Evolutionary conservation across 2,329 filamentous ascomycete species (phyloP).

Genomic region (Chaetomiaceae sp.): DNA sequence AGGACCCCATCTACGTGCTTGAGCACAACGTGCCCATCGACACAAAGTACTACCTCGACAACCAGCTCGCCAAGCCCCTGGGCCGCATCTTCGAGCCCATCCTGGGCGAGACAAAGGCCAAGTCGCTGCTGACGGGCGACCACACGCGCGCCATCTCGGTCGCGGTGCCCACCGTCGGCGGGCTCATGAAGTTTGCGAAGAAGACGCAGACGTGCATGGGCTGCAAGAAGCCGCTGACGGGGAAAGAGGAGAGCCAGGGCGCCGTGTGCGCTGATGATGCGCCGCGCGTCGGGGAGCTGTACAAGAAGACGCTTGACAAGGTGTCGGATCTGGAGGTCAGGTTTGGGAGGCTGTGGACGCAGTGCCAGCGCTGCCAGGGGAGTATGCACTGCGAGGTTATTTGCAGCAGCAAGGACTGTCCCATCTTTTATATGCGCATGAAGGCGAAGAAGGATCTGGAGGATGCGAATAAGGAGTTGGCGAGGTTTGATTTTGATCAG

Average conservation of each 20-base stretch:
- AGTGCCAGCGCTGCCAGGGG: constrained; percentile 95
- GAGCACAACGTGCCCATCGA: constrained; percentile 98
- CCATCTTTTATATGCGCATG: constrained; percentile 99
- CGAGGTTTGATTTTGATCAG: constrained; percentile 64
- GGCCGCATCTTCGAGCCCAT: constrained; percentile 97
- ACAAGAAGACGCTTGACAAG: constrained; percentile 83
- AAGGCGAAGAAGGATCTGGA: constrained; percentile 99
- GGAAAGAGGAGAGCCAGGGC: constrained; percentile 72
- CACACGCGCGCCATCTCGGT: constrained; percentile 95
- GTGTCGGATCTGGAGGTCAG: constrained; percentile 89
- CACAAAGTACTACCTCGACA: constrained; percentile 97
- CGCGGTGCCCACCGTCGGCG: constrained; percentile 83
- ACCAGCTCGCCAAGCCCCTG: constrained; percentile 92
- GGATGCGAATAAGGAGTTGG: constrained; percentile 85
- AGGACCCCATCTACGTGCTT: constrained; percentile 94
- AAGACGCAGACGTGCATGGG: constrained; percentile 98
- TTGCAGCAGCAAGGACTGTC: constrained; percentile 92
- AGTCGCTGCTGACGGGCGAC: constrained; percentile 79
- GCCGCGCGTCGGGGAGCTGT: constrained; percentile 83
- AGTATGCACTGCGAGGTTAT: constrained; percentile 99
- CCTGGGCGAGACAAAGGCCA: constrained; percentile 85
- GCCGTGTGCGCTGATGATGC: constrained; percentile 86
- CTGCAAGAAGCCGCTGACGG: constrained; percentile 90
- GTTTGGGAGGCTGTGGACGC: constrained; percentile 92
- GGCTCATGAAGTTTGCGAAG: constrained; percentile 97